A percentile compares a stretch with the other conserved stretches of the same genome.
These are phyloP conservation scores for Glycine soja DNA, from an alignment of 306 rosid species.

Conservation along the genomic window DNA sequence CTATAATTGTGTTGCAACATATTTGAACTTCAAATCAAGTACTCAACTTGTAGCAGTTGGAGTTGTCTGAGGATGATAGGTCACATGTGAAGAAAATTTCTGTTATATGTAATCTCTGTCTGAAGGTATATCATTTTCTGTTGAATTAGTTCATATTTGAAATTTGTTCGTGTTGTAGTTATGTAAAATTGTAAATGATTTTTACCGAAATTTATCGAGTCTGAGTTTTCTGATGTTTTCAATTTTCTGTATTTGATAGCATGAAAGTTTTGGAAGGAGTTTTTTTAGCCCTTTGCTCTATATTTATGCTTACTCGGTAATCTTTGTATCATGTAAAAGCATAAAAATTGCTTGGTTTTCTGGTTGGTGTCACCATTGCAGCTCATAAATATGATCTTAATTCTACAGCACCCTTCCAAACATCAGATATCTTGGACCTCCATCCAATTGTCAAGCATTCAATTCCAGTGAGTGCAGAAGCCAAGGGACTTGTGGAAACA, in stretches of 20 bases:
- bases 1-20: not conserved
- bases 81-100: slow-evolving; percentile 70
- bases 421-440: slow-evolving; percentile 75
- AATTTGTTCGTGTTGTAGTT: not conserved
- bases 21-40: slow-evolving; percentile 19
- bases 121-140: slow-evolving; percentile 60
- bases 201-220: not conserved
- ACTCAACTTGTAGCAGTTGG: slow-evolving; percentile 62
- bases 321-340: not conserved
- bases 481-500: slow-evolving; percentile 82
- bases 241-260: not conserved
- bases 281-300: not conserved
- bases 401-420: slow-evolving; percentile 70
- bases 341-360: slow-evolving; percentile 40
- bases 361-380: slow-evolving; percentile 80
- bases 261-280: not conserved
- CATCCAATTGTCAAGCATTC: slow-evolving; percentile 86
- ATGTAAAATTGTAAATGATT: not conserved
- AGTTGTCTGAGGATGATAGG: slow-evolving; percentile 70
- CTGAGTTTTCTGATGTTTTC: not conserved
- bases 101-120: slow-evolving; percentile 81
- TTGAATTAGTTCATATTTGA: not conserved
- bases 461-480: slow-evolving; percentile 82
- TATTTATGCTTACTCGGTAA: slow-evolving; percentile 16
- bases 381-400: slow-evolving; percentile 78